These are phyloP conservation scores for Nicotiana otophora DNA, from an alignment of 257 asterid species.

Conservation along the genomic window DNA sequence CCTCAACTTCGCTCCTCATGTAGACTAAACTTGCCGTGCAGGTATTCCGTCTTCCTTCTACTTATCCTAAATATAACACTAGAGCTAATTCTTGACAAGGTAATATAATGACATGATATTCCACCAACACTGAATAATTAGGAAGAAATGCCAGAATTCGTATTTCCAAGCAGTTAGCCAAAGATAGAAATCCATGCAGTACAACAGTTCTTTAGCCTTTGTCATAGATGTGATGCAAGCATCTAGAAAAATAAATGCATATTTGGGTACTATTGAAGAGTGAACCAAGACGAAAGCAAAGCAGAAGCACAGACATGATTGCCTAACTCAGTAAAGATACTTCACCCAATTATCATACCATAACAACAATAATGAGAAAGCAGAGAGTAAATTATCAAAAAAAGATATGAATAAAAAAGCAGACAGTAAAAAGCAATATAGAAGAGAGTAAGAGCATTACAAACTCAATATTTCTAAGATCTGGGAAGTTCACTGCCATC, in stretches of 20 bases:
- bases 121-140: background rate
- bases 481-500: constrained; percentile 88
- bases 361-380: background rate
- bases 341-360: background rate
- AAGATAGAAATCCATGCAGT: background rate
- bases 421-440: constrained; percentile 4
- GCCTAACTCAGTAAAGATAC: background rate
- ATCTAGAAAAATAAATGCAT: background rate
- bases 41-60: no score
- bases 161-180: background rate
- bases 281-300: background rate
- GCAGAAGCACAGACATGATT: background rate
- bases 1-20: no score
- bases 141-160: background rate
- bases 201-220: background rate
- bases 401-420: constrained; percentile 5
- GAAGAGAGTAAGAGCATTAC: constrained; percentile 38
- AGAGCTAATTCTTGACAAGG: background rate
- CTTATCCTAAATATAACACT: background rate
- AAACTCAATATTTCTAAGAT: constrained; percentile 77
- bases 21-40: no score
- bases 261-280: constrained; percentile 2
- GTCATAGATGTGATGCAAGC: background rate
- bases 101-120: background rate
- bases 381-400: background rate